Evolutionary conservation across 208 protist genomes (phyloP).

Genomic region (Trypanosoma mega): DNA sequence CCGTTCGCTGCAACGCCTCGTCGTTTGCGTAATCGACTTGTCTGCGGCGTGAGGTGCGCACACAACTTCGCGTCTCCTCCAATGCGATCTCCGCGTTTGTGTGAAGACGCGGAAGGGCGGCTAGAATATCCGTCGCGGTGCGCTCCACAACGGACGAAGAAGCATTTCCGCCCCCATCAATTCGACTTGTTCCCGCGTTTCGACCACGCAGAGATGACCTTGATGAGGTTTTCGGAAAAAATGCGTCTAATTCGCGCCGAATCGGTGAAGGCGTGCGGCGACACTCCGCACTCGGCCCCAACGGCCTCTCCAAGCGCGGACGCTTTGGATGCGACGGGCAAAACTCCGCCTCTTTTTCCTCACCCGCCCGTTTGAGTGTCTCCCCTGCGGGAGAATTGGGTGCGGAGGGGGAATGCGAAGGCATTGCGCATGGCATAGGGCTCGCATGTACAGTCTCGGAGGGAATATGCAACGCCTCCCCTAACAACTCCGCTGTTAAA

Average conservation of each 20-base stretch:
- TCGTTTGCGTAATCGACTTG: constrained; percentile 16
- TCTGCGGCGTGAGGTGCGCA: constrained; percentile 12
- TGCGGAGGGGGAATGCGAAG: too few species aligned
- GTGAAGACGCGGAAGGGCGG: constrained; percentile 20
- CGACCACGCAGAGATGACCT: too few species aligned
- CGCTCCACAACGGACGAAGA: too few species aligned
- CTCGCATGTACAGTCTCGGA: too few species aligned
- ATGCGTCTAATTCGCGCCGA: constrained; percentile 35
- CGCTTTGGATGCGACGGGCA: not conserved
- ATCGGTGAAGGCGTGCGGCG: constrained; percentile 29
- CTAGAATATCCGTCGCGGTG: constrained; percentile 33
- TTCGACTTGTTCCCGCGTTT: too few species aligned
- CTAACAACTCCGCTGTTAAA: constrained; percentile 9
- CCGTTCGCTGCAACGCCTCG: not conserved
- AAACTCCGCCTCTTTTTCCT: not conserved
- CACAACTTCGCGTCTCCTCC: constrained; percentile 10
- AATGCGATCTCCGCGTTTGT: not conserved
- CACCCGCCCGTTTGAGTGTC: not conserved
- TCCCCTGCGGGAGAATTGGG: too few species aligned
- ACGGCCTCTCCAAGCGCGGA: not conserved
- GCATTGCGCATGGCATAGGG: too few species aligned
- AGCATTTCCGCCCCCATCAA: too few species aligned
- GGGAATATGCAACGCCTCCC: constrained; percentile 8
- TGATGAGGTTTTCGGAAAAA: constrained; percentile 39
- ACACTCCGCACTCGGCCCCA: not conserved